Evolutionary conservation across 2,329 filamentous ascomycete species (phyloP).

Genomic region (Venturia pyrina): DNA sequence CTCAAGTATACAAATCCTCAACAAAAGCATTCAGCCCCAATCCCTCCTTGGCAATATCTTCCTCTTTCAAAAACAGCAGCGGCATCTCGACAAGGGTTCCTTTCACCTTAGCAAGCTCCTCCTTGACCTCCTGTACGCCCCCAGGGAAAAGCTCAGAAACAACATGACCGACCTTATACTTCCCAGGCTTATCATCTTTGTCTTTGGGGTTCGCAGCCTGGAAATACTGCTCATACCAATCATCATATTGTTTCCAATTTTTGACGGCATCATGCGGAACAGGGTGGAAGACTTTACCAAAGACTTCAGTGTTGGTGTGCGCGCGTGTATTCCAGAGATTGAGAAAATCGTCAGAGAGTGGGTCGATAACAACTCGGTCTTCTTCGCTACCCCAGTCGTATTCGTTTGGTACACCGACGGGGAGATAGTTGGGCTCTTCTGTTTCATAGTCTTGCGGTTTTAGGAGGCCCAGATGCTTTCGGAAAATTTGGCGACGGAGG

Average conservation of each 20-base stretch:
- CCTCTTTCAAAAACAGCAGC: slow-evolving; percentile 71
- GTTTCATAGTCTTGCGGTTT: slow-evolving; percentile 59
- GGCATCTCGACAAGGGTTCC: slow-evolving; percentile 72
- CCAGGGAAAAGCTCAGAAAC: slow-evolving; percentile 44
- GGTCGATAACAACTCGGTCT: slow-evolving; percentile 57
- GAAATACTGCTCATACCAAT: slow-evolving; percentile 61
- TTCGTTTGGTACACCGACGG: slow-evolving; percentile 44
- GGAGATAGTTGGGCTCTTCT: slow-evolving; percentile 47
- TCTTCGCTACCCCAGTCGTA: slow-evolving; percentile 37
- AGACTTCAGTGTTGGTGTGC: slow-evolving; percentile 67
- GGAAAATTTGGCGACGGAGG: slow-evolving; percentile 75
- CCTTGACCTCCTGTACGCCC: slow-evolving; percentile 42
- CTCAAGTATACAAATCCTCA: slow-evolving; percentile 37
- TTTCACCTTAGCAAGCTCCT: slow-evolving; percentile 62
- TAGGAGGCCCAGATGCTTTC: slow-evolving; percentile 82
- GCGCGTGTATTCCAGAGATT: slow-evolving; percentile 65
- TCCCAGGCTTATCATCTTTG: slow-evolving; percentile 31
- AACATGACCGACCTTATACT: slow-evolving; percentile 79
- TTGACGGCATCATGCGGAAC: slow-evolving; percentile 60
- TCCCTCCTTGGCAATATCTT: slow-evolving; percentile 79
- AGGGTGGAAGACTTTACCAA: slow-evolving; percentile 70
- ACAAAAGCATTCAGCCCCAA: slow-evolving; percentile 45
- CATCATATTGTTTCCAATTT: slow-evolving; percentile 64
- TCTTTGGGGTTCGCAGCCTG: slow-evolving; percentile 31
- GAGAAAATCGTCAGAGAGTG: slow-evolving; percentile 58